These are phyloP conservation scores for Umbellularia californica DNA, from an alignment of 164 flowering plant genomes.

Conservation along the genomic window DNA sequence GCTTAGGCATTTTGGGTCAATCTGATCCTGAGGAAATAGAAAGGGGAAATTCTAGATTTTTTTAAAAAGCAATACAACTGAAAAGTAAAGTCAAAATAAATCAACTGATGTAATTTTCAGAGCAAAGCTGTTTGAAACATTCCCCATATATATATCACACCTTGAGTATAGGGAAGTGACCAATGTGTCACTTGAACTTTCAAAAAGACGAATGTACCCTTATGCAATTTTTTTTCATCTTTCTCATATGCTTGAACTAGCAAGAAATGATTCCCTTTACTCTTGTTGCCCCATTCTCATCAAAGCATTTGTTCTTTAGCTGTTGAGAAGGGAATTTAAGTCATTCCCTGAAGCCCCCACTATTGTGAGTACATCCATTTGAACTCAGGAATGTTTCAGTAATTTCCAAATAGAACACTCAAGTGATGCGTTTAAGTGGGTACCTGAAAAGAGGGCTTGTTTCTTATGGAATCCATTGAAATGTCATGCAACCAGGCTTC, in stretches of 20 bases:
- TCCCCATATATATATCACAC: no score
- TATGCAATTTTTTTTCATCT: no score
- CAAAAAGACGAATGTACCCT: not conserved
- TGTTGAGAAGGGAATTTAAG: not conserved
- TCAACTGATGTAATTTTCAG: no score
- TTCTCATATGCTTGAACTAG: not conserved
- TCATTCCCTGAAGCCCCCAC: not conserved
- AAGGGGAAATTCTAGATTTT: no score
- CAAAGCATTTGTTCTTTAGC: not conserved
- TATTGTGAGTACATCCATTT: not conserved
- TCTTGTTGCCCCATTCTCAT: not conserved
- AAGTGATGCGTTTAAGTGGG: slow-evolving; percentile 13
- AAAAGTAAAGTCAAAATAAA: no score
- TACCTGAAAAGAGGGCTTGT: slow-evolving; percentile 70
- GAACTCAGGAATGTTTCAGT: not conserved
- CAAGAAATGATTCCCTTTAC: not conserved
- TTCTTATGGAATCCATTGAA: slow-evolving; percentile 49
- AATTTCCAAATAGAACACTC: not conserved
- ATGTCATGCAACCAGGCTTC: slow-evolving; percentile 87
- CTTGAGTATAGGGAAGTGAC: no score
- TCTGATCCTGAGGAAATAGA: slow-evolving; percentile 30
- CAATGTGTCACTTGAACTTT: no score
- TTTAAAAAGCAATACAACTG: no score
- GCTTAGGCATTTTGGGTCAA: slow-evolving; percentile 52
- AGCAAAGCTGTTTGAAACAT: no score